Conservation (phyloP, 2,329 filamentous ascomycete genomes). For the Curvularia verruculosa region DNA sequence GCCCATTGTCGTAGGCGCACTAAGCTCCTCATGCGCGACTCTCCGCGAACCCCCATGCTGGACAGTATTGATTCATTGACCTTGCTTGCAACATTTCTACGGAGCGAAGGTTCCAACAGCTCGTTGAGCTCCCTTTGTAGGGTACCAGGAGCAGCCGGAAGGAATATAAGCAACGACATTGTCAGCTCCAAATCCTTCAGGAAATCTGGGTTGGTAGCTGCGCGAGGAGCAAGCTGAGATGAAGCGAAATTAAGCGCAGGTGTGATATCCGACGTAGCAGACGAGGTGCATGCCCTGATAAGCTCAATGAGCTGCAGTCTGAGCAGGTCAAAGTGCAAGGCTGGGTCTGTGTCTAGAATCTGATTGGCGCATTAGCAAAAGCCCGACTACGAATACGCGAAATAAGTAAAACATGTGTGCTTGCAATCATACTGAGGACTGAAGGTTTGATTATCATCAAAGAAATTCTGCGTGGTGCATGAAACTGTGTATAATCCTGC, state of each 20-base stretch:
- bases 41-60: conserved; percentile 72
- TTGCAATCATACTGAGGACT: conserved; percentile 80
- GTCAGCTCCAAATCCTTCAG: conserved; percentile 87
- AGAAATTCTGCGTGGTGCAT: conserved; percentile 99
- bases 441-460: conserved; percentile 89
- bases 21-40: conserved; percentile 81
- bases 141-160: conserved; percentile 64
- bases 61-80: conserved; percentile 89
- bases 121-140: conserved; percentile 76
- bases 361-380: conserved; percentile 52
- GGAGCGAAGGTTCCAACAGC: conserved; percentile 78
- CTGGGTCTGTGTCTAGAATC: conserved; percentile 84
- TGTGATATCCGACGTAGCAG: conserved; percentile 72
- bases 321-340: conserved; percentile 86
- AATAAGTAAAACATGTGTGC: conserved; percentile 12
- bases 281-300: conserved; percentile 75
- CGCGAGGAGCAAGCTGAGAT: conserved; percentile 83
- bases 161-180: conserved; percentile 90
- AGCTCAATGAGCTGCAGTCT: conserved; percentile 92
- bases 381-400: conserved; percentile 15
- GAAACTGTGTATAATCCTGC: conserved; percentile 96
- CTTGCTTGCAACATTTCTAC: conserved; percentile 80
- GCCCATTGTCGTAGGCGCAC: conserved; percentile 86
- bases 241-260: conserved; percentile 87
- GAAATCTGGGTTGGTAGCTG: conserved; percentile 80